phyloP scores from a whole-genome alignment of 192 early-diverging fungal genomes.

The Coemansia sp. region DNA sequence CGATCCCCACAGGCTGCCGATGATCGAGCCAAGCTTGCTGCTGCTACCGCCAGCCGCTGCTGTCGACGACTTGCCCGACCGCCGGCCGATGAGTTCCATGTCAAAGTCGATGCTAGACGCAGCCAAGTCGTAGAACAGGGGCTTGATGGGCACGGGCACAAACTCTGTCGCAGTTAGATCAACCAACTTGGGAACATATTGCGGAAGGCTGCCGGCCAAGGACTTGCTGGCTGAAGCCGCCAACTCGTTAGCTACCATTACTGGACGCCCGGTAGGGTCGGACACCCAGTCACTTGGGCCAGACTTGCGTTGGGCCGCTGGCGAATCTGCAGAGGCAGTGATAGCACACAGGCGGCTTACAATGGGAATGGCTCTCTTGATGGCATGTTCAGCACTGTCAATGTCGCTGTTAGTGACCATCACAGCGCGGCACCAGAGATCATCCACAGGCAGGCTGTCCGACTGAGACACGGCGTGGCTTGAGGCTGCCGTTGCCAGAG shows the following conservation, averaged over 20 bases:
- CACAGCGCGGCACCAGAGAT: slow-evolving; percentile 20
- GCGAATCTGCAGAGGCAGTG: neutral
- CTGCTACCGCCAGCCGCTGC: slow-evolving; percentile 9
- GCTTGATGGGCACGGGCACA: slow-evolving; percentile 40
- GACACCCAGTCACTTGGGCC: slow-evolving; percentile 11
- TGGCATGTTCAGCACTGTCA: neutral
- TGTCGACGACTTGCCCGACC: slow-evolving; percentile 20
- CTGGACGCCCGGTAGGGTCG: slow-evolving; percentile 8
- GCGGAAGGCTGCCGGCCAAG: neutral
- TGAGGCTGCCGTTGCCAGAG: neutral
- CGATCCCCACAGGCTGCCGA: slow-evolving; percentile 50
- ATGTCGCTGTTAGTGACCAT: neutral
- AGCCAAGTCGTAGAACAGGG: slow-evolving; percentile 56
- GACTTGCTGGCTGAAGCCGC: neutral
- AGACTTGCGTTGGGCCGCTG: neutral
- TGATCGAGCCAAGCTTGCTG: slow-evolving; percentile 43
- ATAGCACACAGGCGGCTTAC: slow-evolving; percentile 9
- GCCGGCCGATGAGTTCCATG: slow-evolving; percentile 24
- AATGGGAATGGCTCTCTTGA: slow-evolving; percentile 8
- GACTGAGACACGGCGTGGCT: neutral
- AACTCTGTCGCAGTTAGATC: slow-evolving; percentile 21
- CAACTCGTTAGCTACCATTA: slow-evolving; percentile 15
- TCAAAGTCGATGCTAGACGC: slow-evolving; percentile 47
- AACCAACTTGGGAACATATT: slow-evolving; percentile 29
- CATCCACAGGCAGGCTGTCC: slow-evolving; percentile 2